Conservation (phyloP, 257 asterid species). For the Verbena officinalis region DNA sequence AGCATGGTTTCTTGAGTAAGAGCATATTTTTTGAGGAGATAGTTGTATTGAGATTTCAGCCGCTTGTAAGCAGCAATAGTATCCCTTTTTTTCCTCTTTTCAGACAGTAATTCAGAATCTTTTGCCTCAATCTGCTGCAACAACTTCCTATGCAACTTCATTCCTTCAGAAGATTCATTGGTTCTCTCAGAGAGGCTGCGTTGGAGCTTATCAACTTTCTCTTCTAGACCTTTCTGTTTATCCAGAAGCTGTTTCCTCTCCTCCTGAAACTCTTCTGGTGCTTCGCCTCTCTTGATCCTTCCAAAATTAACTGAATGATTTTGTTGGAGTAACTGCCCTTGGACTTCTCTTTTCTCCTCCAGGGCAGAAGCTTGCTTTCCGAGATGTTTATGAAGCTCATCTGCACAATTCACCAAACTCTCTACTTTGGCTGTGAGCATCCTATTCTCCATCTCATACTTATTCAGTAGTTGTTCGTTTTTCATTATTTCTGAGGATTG, state of each 20-base stretch:
- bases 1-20: conserved; percentile 51
- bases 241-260: conserved; percentile 59
- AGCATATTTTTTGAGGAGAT: conserved; percentile 49
- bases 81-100: conserved; percentile 51
- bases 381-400: conserved; percentile 57
- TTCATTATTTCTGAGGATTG: conserved; percentile 56
- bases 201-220: conserved; percentile 55
- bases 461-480: conserved; percentile 42
- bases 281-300: conserved; percentile 52
- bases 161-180: conserved; percentile 58
- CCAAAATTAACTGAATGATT: conserved; percentile 40
- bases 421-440: conserved; percentile 45
- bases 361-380: conserved; percentile 42
- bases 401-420: conserved; percentile 33
- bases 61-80: conserved; percentile 46
- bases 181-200: conserved; percentile 45
- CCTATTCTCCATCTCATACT: conserved; percentile 50
- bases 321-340: conserved; percentile 50
- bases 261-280: conserved; percentile 53
- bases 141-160: conserved; percentile 69
- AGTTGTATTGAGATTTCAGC: conserved; percentile 67
- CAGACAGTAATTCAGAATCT: conserved; percentile 64
- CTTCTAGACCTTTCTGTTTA: conserved; percentile 51
- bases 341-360: conserved; percentile 52
- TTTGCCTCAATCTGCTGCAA: conserved; percentile 69